Base-by-base conservation (phyloP, 192 early-diverging fungal genomes). In the Coemansia sp. region DNA sequence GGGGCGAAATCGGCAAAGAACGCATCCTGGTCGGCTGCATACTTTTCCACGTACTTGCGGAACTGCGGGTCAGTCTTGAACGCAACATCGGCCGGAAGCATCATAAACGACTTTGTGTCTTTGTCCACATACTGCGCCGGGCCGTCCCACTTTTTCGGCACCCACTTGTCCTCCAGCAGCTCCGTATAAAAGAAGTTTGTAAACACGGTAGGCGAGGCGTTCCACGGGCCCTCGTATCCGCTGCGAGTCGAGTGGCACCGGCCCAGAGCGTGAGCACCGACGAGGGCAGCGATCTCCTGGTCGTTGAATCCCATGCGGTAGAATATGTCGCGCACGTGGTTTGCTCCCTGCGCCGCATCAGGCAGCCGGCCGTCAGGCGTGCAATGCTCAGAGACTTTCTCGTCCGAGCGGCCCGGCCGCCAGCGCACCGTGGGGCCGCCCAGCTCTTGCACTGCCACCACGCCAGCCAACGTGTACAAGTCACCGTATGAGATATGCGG, bases 1-100 rank as follows among this genome's bases (percentile, higher is more conserved):
- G 79, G 82, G 53, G 92, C 71, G 81, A 98, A 98, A 85, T 98
- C 96, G 27, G 83, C 84, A 85, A 93, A 97, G 89, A 93, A 98
- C 57, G 83, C 77, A 17, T 90, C 82, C 57, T 89, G 71, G 78
- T 95, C 92, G 69, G 91, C 88, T 55, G 94, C 93, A 70, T 98
- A 98, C 45, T 85, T 68, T 61, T 94, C 90, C n/a, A 91, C 87
- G 67, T 86, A 88, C 70, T 86, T 83, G 69, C 82, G 84, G 73
- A 93, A 90, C 45, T 84, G 68, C 62, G 86, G 82, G 72, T 93
- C 91, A 62, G 75, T 70, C 65, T 69, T 73, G 67, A 88, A 83
- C 14, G 85, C 84, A 71, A 90, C 77, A 52, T 90, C 89, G n/a
- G 86, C 84, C 2, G 89, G 89, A 66, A 89, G 83, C 89, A 89